A percentile compares a stretch with the other conserved stretches of the same genome.
phyloP scores from a whole-genome alignment of 768 basidiomycete species.

The Trametes cubensis region DNA sequence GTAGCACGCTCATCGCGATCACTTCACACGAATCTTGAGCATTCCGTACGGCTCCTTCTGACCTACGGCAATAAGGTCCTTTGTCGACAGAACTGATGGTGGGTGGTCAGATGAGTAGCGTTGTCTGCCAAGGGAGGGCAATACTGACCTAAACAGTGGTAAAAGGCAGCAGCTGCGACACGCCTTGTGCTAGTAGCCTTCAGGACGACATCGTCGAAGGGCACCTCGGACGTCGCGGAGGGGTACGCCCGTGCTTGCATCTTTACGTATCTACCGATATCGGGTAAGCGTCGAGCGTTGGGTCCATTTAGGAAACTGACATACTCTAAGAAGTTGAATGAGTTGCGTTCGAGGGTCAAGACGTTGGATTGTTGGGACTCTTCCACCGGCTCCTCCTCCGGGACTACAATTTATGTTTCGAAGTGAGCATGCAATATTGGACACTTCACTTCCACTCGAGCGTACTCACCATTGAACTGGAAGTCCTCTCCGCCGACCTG shows the following conservation, averaged over 20 bases:
- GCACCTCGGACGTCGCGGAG: conserved; percentile 46
- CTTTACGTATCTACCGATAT: conserved; percentile 63
- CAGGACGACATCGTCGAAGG: conserved; percentile 70
- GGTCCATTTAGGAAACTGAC: conserved; percentile 22
- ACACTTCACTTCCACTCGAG: background rate
- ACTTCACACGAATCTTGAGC: conserved; percentile 47
- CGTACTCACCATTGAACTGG: conserved; percentile 59
- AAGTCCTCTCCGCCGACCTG: conserved; percentile 62
- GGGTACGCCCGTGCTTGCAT: conserved; percentile 72
- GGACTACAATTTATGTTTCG: conserved; percentile 19
- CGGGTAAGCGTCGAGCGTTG: background rate
- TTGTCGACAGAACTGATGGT: conserved; percentile 72
- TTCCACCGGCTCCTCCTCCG: conserved; percentile 30
- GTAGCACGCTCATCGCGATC: conserved; percentile 13
- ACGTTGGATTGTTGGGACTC: conserved; percentile 61
- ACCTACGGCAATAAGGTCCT: conserved; percentile 62
- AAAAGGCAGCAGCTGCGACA: conserved; percentile 81
- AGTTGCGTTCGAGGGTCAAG: conserved; percentile 70
- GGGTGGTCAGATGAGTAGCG: background rate
- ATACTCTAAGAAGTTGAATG: conserved; percentile 80
- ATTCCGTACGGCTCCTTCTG: conserved; percentile 64
- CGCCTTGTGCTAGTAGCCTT: conserved; percentile 66
- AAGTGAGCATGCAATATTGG: too few relatives aligned
- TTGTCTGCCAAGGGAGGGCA: background rate
- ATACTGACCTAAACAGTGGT: conserved; percentile 76